Evolutionary conservation across 139 green algal species (phyloP), one percentile per base, ranked within the genome.

Genomic region (Haematococcus lacustris): DNA sequence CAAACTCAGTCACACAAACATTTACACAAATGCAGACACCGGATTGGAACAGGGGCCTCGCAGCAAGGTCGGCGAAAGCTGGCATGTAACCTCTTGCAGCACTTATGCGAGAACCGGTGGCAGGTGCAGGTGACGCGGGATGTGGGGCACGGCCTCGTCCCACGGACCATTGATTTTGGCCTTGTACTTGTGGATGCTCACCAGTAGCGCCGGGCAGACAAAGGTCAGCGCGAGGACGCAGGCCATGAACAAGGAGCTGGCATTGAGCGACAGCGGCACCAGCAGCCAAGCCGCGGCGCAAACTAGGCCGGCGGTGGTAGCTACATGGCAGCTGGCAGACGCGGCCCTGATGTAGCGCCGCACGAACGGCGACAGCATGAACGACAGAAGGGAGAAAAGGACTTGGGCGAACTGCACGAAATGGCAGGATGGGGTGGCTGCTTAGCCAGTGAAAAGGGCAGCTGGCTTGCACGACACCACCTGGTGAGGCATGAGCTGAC

Each of bases 161-260:
- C 91, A 96, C 1, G 90, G 90, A 0, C 91, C 91, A 53, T 90
- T 96, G 73, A 97, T 97, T 57, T 93, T 73, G 1, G 89, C 84
- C 74, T 97, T 97, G 82, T 91, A 96, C 76, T 94, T 94, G 41
- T 95, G 84, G 17, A 95, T 89, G 35, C 83, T 76, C 37, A 97
- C 89, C 57, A 97, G 81, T 82, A 85, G 94, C 69, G 82, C 74
- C 3, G 92, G 92, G 67, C 87, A 96, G 26, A 91, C 17, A 17
- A 81, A 85, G 3, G 76, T 2, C 7, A 88, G 30, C 0, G 53
- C 57, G 38, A 50, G 40, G 13, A 75, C 21, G 33, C 74, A 80
- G 26, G 65, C 67, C 38, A 63, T 3, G 17, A 63, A 28, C 9
- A 28, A 63, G 7, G 53, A 25, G n/a, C n/a, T n/a, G n/a, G n/a